These are phyloP conservation scores for Adansonia madagascariensis DNA, from an alignment of 441 rosid species.

Conservation along the genomic window DNA sequence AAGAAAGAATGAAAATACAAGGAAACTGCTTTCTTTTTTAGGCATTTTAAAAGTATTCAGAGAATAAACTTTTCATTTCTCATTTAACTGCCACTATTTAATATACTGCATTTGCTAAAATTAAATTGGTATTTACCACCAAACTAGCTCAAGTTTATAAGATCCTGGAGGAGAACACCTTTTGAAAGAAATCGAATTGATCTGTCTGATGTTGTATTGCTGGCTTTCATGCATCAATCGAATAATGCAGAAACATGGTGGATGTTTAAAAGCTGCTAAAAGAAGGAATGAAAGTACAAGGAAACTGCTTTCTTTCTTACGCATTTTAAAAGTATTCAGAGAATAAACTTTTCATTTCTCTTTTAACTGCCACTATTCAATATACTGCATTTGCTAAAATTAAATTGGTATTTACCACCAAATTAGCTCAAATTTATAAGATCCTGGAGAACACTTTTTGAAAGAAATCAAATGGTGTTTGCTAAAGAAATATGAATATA, in stretches of 20 bases:
- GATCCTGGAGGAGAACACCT: background rate
- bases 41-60: background rate
- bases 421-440: background rate
- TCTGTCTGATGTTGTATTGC: too few relatives aligned
- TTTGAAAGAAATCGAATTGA: slow-evolving; percentile 1
- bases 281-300: background rate
- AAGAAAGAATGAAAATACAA: background rate
- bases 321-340: background rate
- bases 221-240: slow-evolving; percentile 21
- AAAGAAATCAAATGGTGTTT: slow-evolving; percentile 8
- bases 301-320: background rate
- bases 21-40: background rate
- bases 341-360: background rate
- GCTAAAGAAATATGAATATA: background rate
- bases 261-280: slow-evolving; percentile 12
- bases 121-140: slow-evolving; percentile 3
- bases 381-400: background rate
- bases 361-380: background rate
- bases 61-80: background rate
- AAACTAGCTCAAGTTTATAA: background rate
- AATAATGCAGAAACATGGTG: slow-evolving; percentile 22
- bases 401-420: slow-evolving; percentile 10
- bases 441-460: background rate
- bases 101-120: background rate
- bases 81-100: background rate